These are phyloP conservation scores for Didymella keratinophila DNA, from an alignment of 2,329 filamentous ascomycete genomes.

Conservation along the genomic window DNA sequence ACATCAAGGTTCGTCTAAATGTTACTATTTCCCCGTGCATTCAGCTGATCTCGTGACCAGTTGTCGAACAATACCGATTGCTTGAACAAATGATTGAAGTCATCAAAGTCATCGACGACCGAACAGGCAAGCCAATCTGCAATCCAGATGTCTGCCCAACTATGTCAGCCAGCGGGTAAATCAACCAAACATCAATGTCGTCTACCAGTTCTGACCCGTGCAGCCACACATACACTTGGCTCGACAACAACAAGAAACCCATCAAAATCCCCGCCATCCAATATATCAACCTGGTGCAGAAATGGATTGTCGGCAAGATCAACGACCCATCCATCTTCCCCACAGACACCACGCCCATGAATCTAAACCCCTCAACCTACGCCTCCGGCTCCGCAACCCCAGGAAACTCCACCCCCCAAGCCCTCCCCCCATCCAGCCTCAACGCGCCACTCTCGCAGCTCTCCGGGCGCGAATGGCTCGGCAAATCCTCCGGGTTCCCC, in stretches of 20 bases:
- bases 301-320: constrained; percentile 96
- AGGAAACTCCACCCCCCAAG: constrained; percentile 51
- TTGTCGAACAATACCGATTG: constrained; percentile 90
- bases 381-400: constrained; percentile 62
- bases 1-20: constrained; percentile 74
- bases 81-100: constrained; percentile 89
- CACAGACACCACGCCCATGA: constrained; percentile 77
- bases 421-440: constrained; percentile 56
- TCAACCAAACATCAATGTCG: neutral
- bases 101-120: constrained; percentile 84
- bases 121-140: constrained; percentile 78
- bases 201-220: constrained; percentile 14
- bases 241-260: constrained; percentile 85
- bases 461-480: constrained; percentile 78
- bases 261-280: constrained; percentile 91
- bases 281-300: constrained; percentile 95
- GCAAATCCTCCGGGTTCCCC: constrained; percentile 80
- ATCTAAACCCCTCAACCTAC: constrained; percentile 67
- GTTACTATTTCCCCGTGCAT: constrained; percentile 7
- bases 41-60: constrained; percentile 58
- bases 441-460: constrained; percentile 68
- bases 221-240: constrained; percentile 92
- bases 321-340: constrained; percentile 91
- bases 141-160: constrained; percentile 84
- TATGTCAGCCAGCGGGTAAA: constrained; percentile 94